phyloP scores from a whole-genome alignment of 2,329 filamentous ascomycete genomes.

The Acrodontium crateriforme region DNA sequence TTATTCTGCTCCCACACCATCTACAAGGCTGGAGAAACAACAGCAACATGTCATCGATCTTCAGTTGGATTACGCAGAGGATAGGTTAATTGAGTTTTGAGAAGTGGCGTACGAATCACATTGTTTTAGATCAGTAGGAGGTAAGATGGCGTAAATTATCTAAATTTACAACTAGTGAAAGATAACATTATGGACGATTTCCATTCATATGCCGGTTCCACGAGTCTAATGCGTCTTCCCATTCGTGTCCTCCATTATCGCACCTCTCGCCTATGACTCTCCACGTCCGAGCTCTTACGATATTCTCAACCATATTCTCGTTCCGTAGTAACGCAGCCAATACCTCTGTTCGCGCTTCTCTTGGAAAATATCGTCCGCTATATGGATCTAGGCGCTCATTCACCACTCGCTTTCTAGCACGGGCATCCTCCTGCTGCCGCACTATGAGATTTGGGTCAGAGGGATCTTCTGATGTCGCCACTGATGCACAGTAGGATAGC shows the following conservation, averaged over 20 bases:
- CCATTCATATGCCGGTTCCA: too few species aligned
- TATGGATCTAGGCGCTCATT: conserved; percentile 90
- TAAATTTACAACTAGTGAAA: too few species aligned
- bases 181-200: too few species aligned
- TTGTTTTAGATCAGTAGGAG: too few species aligned
- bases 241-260: conserved; percentile 43
- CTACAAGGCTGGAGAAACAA: too few species aligned
- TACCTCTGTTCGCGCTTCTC: conserved; percentile 66
- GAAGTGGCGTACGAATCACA: too few species aligned
- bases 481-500: conserved; percentile 74
- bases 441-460: conserved; percentile 66
- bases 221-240: conserved; percentile 46
- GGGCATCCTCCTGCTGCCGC: conserved; percentile 55
- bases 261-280: conserved; percentile 63
- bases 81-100: too few species aligned
- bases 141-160: too few species aligned
- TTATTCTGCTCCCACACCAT: too few species aligned
- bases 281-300: conserved; percentile 75
- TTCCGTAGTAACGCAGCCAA: conserved; percentile 60
- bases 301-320: conserved; percentile 63
- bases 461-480: conserved; percentile 77
- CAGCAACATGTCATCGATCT: too few species aligned
- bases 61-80: too few species aligned
- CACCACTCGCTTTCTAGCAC: conserved; percentile 58
- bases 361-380: conserved; percentile 65